phyloP scores from a whole-genome alignment of 202 grass and related monocot genomes.

The Zoysia matrella region DNA sequence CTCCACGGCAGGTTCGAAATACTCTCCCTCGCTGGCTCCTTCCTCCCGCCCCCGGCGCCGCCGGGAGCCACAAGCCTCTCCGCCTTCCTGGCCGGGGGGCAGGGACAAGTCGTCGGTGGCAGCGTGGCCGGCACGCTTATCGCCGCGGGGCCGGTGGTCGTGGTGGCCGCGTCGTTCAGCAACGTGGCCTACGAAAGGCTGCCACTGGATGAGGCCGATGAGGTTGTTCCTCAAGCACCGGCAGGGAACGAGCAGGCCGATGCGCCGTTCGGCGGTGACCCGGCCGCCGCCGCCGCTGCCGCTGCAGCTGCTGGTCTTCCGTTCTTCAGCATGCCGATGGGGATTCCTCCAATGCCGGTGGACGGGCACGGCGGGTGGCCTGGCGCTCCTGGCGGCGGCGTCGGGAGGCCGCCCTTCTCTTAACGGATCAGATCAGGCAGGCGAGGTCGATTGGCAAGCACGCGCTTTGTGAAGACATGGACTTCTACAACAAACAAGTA shows the following conservation, averaged over 20 bases:
- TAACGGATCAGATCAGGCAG: constrained; percentile 23
- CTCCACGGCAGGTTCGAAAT: constrained; percentile 94
- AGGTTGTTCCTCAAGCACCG: constrained; percentile 50
- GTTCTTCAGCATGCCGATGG: constrained; percentile 78
- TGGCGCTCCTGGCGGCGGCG: constrained; percentile 18
- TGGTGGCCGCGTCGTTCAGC: constrained; percentile 91
- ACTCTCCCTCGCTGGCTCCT: constrained; percentile 92
- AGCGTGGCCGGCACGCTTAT: constrained; percentile 80
- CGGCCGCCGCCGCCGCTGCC: constrained; percentile 13
- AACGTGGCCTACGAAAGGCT: constrained; percentile 98
- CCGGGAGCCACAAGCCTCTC: constrained; percentile 93
- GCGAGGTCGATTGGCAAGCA: background rate
- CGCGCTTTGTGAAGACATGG: constrained; percentile 11
- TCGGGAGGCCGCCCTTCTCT: constrained; percentile 55
- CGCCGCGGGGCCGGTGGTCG: constrained; percentile 77
- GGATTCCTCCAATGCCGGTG: constrained; percentile 74
- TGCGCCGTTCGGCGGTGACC: constrained; percentile 43
- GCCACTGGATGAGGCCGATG: constrained; percentile 82
- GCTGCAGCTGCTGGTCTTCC: constrained; percentile 41
- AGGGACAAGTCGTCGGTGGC: constrained; percentile 90
- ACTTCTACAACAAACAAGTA: constrained; percentile 51
- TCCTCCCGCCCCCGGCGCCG: constrained; percentile 88
- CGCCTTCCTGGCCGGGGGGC: constrained; percentile 74
- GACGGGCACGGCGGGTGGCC: constrained; percentile 61
- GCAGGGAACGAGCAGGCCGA: constrained; percentile 43